Percentiles rank a stretch among this genome's conserved stretches.
These are phyloP conservation scores for Pythium plurisporium DNA, from an alignment of 352 stramenopile genomes.

Conservation along the genomic window DNA sequence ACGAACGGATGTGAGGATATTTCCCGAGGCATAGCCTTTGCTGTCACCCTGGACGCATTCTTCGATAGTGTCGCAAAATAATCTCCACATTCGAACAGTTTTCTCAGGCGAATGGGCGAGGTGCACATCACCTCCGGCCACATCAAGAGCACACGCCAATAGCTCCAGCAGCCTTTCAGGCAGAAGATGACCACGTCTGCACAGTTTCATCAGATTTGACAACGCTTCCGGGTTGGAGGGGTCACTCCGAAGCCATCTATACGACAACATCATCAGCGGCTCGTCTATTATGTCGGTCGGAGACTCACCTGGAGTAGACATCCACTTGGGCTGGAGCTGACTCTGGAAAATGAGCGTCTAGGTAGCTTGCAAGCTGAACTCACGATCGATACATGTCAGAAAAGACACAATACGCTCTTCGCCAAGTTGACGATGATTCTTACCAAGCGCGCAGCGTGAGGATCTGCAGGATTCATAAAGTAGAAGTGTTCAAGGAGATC, in stretches of 20 bases:
- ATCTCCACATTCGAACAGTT: slow-evolving; percentile 39
- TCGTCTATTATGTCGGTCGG: too few relatives aligned
- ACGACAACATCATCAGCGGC: not conserved
- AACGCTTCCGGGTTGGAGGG: slow-evolving; percentile 39
- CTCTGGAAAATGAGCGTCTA: slow-evolving; percentile 24
- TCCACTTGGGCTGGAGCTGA: slow-evolving; percentile 17
- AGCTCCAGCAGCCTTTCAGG: slow-evolving; percentile 31
- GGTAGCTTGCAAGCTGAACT: slow-evolving; percentile 21
- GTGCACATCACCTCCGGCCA: slow-evolving; percentile 52
- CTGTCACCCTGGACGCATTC: slow-evolving; percentile 15
- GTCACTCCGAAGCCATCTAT: slow-evolving; percentile 61
- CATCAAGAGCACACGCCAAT: slow-evolving; percentile 48
- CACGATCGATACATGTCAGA: not conserved
- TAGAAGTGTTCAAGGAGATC: slow-evolving; percentile 77
- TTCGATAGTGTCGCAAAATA: slow-evolving; percentile 45
- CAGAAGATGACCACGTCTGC: slow-evolving; percentile 32
- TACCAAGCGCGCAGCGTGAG: slow-evolving; percentile 71
- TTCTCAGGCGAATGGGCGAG: slow-evolving; percentile 32
- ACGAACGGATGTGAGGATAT: not conserved
- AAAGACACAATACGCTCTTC: not conserved
- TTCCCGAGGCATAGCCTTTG: not conserved
- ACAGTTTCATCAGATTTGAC: slow-evolving; percentile 48
- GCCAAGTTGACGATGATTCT: not conserved
- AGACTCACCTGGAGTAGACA: slow-evolving; percentile 18
- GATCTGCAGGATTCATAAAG: slow-evolving; percentile 45